Percentiles rank a stretch among this genome's conserved stretches.
phyloP scores from a whole-genome alignment of 164 flowering plant species.

The Brasenia schreberi region DNA sequence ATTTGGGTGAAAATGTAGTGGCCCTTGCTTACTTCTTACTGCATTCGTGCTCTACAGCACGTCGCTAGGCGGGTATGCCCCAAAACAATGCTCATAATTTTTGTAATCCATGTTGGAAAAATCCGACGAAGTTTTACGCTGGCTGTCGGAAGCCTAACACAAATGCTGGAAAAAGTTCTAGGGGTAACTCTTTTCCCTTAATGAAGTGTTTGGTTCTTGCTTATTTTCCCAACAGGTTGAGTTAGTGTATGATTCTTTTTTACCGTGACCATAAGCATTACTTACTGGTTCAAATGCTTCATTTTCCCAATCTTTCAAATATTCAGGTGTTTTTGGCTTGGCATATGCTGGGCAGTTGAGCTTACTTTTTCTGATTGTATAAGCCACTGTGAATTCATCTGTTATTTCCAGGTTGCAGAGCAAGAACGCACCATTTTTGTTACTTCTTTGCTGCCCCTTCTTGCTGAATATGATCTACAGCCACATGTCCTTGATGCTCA shows the following conservation, averaged over 20 bases:
- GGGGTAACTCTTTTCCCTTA: constrained; percentile 47
- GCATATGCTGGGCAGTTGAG: too few species aligned
- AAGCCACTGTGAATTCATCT: not conserved
- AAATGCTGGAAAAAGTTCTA: constrained; percentile 88
- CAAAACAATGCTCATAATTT: too few species aligned
- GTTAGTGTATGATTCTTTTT: not conserved
- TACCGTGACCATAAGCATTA: not conserved
- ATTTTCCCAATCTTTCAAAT: too few species aligned
- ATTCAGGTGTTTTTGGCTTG: too few species aligned
- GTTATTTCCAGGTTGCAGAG: constrained; percentile 62
- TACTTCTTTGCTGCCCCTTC: constrained; percentile 76
- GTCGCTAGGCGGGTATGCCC: too few species aligned
- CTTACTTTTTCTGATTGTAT: not conserved
- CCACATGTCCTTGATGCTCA: constrained; percentile 90
- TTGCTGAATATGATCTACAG: constrained; percentile 74
- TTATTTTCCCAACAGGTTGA: not conserved
- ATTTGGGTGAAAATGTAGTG: too few species aligned
- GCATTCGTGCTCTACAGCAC: too few species aligned
- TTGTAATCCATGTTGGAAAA: too few species aligned
- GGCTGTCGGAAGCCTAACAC: too few species aligned
- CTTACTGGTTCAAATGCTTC: not conserved
- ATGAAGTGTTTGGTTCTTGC: not conserved
- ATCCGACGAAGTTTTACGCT: too few species aligned
- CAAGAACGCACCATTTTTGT: constrained; percentile 81
- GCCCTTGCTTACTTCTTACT: too few species aligned